Evolutionary conservation across 179 eudicot genomes (phyloP).

Genomic region (Actinidia arguta): DNA sequence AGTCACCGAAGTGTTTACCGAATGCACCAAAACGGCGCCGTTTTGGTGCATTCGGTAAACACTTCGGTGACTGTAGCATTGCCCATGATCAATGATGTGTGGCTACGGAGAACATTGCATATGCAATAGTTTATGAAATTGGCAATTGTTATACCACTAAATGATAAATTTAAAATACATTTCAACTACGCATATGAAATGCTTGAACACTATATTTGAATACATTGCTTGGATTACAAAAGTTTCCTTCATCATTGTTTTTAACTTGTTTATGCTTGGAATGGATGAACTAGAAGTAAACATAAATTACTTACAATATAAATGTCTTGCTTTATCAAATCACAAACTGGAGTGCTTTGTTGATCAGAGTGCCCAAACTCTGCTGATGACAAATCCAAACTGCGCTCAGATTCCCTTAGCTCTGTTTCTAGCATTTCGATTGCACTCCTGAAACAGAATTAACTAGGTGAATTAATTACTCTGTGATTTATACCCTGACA

Average conservation of each 20-base stretch:
- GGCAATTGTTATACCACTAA: neutral
- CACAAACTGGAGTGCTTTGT: slow-evolving; percentile 38
- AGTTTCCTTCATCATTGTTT: neutral
- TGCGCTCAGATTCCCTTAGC: slow-evolving; percentile 46
- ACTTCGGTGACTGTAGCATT: too few relatives aligned
- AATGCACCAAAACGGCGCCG: too few relatives aligned
- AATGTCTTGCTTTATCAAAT: slow-evolving; percentile 35
- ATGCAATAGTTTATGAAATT: neutral
- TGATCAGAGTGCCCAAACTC: slow-evolving; percentile 42
- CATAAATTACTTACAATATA: slow-evolving; percentile 53
- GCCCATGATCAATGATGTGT: neutral
- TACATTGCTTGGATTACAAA: neutral
- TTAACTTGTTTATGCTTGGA: neutral
- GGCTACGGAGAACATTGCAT: neutral
- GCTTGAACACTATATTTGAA: neutral
- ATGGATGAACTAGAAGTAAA: neutral
- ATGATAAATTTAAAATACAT: neutral
- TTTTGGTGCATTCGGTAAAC: too few relatives aligned
- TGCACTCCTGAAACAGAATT: slow-evolving; percentile 72
- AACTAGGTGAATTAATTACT: neutral
- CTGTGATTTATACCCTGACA: neutral
- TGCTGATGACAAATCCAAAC: slow-evolving; percentile 28
- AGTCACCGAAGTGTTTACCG: too few relatives aligned
- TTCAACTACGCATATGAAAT: neutral
- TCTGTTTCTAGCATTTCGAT: slow-evolving; percentile 87